phyloP scores from a whole-genome alignment of 106 monocot species.

The Apostasia shenzhenica region DNA sequence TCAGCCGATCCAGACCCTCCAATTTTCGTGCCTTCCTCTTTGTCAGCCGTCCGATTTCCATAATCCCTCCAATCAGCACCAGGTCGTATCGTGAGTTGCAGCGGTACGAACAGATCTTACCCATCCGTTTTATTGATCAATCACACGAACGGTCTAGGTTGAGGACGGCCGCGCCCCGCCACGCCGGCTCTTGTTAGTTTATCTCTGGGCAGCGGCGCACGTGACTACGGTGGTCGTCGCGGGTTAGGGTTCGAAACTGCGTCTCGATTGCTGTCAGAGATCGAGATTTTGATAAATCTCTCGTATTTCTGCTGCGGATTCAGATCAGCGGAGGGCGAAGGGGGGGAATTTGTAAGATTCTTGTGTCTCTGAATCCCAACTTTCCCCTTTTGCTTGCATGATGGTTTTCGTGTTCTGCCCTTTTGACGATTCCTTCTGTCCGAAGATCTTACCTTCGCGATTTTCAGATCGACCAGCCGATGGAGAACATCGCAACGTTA shows the following conservation, averaged over 20 bases:
- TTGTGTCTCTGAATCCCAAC: background rate
- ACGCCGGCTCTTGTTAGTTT: conserved; percentile 9
- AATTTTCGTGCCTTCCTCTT: too few species aligned
- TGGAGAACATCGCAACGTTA: conserved; percentile 23
- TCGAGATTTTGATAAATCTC: too few species aligned
- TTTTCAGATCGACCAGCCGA: conserved; percentile 3
- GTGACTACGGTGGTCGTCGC: background rate
- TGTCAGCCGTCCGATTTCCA: too few species aligned
- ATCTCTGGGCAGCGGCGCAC: background rate
- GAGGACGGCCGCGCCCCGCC: background rate
- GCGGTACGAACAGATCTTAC: too few species aligned
- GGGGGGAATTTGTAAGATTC: background rate
- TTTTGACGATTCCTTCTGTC: conserved; percentile 1
- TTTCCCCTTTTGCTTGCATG: background rate
- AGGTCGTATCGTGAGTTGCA: too few species aligned
- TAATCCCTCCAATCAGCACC: too few species aligned
- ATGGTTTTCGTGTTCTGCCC: background rate
- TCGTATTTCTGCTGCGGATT: background rate
- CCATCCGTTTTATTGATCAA: too few species aligned
- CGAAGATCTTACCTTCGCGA: background rate
- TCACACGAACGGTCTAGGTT: background rate
- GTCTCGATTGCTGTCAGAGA: too few species aligned
- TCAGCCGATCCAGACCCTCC: too few species aligned
- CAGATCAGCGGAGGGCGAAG: too few species aligned
- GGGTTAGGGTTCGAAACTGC: background rate